These are phyloP conservation scores for Candida pseudoglaebosa DNA, from an alignment of 805 yeast genomes.

Conservation along the genomic window DNA sequence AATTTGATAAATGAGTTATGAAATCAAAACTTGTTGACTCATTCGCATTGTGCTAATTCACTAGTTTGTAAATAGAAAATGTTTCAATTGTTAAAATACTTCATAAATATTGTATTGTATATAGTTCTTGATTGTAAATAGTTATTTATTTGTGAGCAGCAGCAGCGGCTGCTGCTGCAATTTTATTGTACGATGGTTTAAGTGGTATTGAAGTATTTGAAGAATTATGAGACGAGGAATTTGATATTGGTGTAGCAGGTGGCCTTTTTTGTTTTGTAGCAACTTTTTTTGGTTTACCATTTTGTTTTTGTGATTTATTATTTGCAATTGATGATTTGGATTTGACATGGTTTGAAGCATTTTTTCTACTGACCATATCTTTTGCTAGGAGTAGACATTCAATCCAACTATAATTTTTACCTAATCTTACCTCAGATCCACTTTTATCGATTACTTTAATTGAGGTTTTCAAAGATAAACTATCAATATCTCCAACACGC, in stretches of 20 bases:
- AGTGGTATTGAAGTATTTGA: neutral
- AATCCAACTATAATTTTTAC: slow-evolving; percentile 58
- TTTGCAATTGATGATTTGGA: neutral
- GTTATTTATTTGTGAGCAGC: slow-evolving; percentile 30
- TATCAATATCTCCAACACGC: slow-evolving; percentile 35
- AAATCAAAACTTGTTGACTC: neutral
- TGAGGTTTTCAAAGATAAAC: slow-evolving; percentile 17
- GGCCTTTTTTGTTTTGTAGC: slow-evolving; percentile 1
- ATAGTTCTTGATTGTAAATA: neutral
- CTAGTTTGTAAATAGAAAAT: neutral
- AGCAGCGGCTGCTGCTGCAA: slow-evolving; percentile 47
- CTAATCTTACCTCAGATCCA: slow-evolving; percentile 39
- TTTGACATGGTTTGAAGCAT: slow-evolving; percentile 4
- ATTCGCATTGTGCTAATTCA: neutral
- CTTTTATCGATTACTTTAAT: slow-evolving; percentile 27
- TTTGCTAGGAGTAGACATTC: slow-evolving; percentile 66
- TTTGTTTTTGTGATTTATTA: slow-evolving; percentile 1
- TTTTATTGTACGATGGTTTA: slow-evolving; percentile 16
- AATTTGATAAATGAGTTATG: slow-evolving; percentile 3
- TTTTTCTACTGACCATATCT: slow-evolving; percentile 34
- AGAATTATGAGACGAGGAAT: slow-evolving; percentile 2
- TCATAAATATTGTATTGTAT: slow-evolving; percentile 6
- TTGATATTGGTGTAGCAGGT: neutral
- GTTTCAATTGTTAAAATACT: neutral
- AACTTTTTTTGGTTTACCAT: slow-evolving; percentile 7